These are phyloP conservation scores for Austroboletus niveus DNA, from an alignment of 1,284 basidiomycete genomes.

Conservation along the genomic window DNA sequence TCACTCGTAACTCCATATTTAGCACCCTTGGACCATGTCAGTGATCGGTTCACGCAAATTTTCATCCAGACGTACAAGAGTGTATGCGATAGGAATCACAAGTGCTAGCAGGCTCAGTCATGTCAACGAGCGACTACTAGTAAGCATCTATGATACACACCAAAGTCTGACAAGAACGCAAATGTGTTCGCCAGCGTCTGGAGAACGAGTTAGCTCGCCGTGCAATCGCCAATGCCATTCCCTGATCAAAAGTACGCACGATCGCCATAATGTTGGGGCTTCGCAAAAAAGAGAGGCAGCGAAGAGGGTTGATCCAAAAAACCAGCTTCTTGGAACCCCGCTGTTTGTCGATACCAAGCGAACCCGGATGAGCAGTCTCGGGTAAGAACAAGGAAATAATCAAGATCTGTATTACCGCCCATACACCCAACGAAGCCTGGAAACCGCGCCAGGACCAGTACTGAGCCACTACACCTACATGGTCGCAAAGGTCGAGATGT, in stretches of 20 bases:
- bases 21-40: conserved; percentile 39
- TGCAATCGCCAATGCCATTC: background rate
- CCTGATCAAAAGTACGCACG: conserved; percentile 38
- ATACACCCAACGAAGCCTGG: conserved; percentile 51
- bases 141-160: conserved; percentile 26
- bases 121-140: background rate
- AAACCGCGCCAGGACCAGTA: conserved; percentile 71
- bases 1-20: conserved; percentile 60
- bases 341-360: conserved; percentile 44
- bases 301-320: conserved; percentile 61
- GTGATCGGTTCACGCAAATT: background rate
- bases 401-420: conserved; percentile 44
- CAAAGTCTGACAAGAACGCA: conserved; percentile 44
- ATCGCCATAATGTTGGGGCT: conserved; percentile 58
- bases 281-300: conserved; percentile 48
- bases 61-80: conserved; percentile 23
- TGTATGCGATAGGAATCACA: conserved; percentile 34
- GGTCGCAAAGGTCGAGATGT: background rate
- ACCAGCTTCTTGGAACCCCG: conserved; percentile 36
- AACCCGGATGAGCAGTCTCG: conserved; percentile 63
- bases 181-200: conserved; percentile 42
- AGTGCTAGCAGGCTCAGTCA: conserved; percentile 31
- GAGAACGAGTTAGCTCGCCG: background rate
- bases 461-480: conserved; percentile 43
- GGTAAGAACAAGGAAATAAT: conserved; percentile 56